Conservation (phyloP, 768 basidiomycete species). For the Russula virescens region DNA sequence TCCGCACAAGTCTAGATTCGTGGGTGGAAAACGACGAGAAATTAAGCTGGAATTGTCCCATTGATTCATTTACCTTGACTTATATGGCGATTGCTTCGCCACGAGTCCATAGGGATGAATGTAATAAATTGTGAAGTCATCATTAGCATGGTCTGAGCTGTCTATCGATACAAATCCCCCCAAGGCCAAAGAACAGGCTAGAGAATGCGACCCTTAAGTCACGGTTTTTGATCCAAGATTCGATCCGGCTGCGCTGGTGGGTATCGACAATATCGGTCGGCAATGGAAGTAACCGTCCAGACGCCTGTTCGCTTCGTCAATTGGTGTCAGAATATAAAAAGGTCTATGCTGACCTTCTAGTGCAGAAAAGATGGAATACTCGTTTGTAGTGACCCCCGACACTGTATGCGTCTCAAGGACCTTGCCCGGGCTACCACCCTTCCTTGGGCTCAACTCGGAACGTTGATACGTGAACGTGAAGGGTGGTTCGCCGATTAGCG, state of each 20-base stretch:
- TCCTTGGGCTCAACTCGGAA: constrained; percentile 61
- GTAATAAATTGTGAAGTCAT: constrained; percentile 17
- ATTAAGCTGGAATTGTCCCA: background rate
- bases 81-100: background rate
- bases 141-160: constrained; percentile 6
- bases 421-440: constrained; percentile 64
- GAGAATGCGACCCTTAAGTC: constrained; percentile 16
- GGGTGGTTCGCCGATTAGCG: constrained; percentile 84
- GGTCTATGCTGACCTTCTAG: constrained; percentile 64
- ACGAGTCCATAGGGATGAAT: background rate
- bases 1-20: constrained; percentile 63
- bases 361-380: constrained; percentile 90
- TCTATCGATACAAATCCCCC: constrained; percentile 21
- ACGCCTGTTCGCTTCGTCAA: constrained; percentile 47
- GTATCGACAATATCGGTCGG: constrained; percentile 86
- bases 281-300: constrained; percentile 89
- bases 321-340: background rate
- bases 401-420: constrained; percentile 92
- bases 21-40: background rate
- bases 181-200: background rate
- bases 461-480: constrained; percentile 96
- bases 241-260: constrained; percentile 62
- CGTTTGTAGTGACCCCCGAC: constrained; percentile 62
- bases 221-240: constrained; percentile 33
- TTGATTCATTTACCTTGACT: constrained; percentile 4